phyloP scores from a whole-genome alignment of 768 basidiomycete species.

The Mycena rosella region DNA sequence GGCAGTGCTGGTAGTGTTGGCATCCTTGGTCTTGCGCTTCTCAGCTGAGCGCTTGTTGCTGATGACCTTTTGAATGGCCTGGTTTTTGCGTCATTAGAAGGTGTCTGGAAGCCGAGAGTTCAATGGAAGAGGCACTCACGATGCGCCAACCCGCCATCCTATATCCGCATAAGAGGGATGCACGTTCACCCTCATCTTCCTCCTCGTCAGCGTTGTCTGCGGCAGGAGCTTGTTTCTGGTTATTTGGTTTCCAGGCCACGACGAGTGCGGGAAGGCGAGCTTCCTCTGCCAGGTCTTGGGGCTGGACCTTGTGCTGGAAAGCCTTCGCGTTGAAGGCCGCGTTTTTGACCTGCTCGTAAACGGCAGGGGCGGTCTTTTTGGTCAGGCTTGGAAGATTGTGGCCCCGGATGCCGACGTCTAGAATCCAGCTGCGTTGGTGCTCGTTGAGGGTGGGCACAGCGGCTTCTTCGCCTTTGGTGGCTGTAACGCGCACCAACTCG shows the following conservation, averaged over 20 bases:
- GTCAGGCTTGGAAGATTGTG: background rate
- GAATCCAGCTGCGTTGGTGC: slow-evolving; percentile 20
- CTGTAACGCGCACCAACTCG: background rate
- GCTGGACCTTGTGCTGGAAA: slow-evolving; percentile 18
- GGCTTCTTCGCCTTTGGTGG: background rate
- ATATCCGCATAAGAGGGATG: slow-evolving; percentile 8
- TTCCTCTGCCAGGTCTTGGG: slow-evolving; percentile 12
- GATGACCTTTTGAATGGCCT: slow-evolving; percentile 29
- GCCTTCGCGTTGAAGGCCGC: slow-evolving; percentile 21
- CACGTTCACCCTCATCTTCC: slow-evolving; percentile 14
- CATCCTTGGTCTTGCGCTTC: background rate
- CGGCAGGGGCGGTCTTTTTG: background rate
- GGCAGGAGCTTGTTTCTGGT: background rate
- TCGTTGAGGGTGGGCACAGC: slow-evolving; percentile 24
- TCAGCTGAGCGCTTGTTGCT: slow-evolving; percentile 26
- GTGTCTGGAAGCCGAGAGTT: background rate
- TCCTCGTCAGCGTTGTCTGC: background rate
- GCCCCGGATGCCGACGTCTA: slow-evolving; percentile 12
- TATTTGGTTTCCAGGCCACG: background rate
- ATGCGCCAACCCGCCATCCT: slow-evolving; percentile 13
- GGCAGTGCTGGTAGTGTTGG: background rate
- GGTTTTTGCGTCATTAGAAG: background rate
- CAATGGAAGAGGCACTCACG: slow-evolving; percentile 3
- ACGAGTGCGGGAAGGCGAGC: background rate
- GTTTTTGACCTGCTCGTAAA: slow-evolving; percentile 12